A percentile compares a stretch with the other conserved stretches of the same genome.
phyloP scores from a whole-genome alignment of 257 asterid species.

The Solanum paucissectum region DNA sequence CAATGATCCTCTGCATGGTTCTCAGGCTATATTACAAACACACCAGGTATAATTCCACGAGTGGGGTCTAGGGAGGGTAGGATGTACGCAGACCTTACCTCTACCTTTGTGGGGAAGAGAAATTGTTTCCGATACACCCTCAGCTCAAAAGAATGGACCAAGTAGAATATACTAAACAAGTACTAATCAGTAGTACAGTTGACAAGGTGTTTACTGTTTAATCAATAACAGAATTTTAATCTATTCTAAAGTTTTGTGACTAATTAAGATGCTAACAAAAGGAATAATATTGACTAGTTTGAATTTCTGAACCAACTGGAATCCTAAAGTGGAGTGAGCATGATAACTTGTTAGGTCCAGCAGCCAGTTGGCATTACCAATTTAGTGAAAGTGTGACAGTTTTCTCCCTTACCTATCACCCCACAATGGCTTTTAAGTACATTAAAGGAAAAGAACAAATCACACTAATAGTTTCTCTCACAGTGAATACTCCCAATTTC shows the following conservation, averaged over 20 bases:
- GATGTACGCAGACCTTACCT: background rate
- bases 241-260: background rate
- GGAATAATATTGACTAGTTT: background rate
- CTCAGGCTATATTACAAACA: background rate
- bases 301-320: background rate
- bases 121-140: background rate
- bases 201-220: background rate
- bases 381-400: background rate
- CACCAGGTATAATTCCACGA: no score
- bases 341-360: background rate
- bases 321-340: background rate
- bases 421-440: background rate
- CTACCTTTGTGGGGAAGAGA: background rate
- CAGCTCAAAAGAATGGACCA: background rate
- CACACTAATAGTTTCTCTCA: slow-evolving; percentile 5
- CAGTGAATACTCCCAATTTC: slow-evolving; percentile 18
- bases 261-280: background rate
- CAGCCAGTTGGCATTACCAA: background rate
- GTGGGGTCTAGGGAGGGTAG: background rate
- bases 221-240: background rate
- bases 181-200: background rate
- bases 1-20: background rate
- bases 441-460: background rate
- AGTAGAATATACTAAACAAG: background rate
- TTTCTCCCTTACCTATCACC: background rate